Evolutionary conservation across 1,139 yeast genomes (phyloP).

Genomic region (Kurtzmaniella quercitrusa): DNA sequence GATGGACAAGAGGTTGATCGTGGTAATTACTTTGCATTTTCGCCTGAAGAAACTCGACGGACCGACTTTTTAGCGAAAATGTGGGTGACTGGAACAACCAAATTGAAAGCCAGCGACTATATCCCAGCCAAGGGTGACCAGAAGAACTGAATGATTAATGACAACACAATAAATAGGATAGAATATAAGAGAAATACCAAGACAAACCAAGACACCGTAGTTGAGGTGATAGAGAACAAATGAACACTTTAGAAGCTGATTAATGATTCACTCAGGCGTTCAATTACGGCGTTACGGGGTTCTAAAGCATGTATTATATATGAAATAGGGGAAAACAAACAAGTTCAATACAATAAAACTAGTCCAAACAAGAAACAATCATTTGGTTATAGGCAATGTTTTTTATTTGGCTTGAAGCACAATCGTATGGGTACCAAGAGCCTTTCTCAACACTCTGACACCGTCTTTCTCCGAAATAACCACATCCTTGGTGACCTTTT

Average conservation of each 20-base stretch:
- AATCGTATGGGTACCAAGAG: conserved; percentile 26
- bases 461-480: conserved; percentile 10
- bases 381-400: background rate
- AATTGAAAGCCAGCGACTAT: conserved; percentile 3
- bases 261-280: no score
- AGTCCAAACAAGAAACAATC: background rate
- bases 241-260: no score
- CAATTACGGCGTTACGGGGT: no score
- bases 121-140: background rate
- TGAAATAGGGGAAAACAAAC: no score
- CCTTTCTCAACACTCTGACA: conserved; percentile 15
- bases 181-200: background rate
- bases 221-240: no score
- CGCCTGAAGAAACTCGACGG: conserved; percentile 11
- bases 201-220: no score
- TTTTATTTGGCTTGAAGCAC: conserved; percentile 11
- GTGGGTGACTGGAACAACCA: conserved; percentile 31
- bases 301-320: no score
- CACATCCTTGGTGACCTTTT: conserved; percentile 16
- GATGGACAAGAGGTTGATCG: conserved; percentile 13
- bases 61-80: conserved; percentile 33
- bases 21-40: conserved; percentile 25
- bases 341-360: no score
- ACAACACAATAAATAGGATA: background rate
- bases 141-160: background rate